Percentiles rank a stretch among this genome's conserved stretches.
phyloP scores from a whole-genome alignment of 1,284 basidiomycete genomes.

The Pulveroboletus sp. region DNA sequence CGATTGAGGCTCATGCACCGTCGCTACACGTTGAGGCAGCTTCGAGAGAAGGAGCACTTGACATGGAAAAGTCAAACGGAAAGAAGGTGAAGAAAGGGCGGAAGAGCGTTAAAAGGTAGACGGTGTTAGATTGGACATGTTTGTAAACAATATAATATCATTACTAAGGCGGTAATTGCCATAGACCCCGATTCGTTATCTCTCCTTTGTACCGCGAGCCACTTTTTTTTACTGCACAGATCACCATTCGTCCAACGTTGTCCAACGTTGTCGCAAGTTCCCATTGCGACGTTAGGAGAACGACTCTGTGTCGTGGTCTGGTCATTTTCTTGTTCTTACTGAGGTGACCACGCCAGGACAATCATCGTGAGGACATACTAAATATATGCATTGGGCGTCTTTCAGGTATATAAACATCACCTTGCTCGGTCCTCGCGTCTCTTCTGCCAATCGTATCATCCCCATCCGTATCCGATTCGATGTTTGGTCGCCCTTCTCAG shows the following conservation, averaged over 20 bases:
- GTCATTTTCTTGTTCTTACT: not conserved
- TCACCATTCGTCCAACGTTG: not conserved
- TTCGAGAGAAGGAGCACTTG: not conserved
- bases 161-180: slow-evolving; percentile 13
- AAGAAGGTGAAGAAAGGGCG: not conserved
- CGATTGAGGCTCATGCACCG: not conserved
- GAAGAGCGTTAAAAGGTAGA: too few relatives aligned
- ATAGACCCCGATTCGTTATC: not conserved
- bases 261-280: not conserved
- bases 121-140: not conserved
- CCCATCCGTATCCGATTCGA: slow-evolving; percentile 23
- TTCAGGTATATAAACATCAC: slow-evolving; percentile 7
- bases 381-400: slow-evolving; percentile 12
- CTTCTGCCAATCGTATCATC: slow-evolving; percentile 10
- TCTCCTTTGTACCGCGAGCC: not conserved
- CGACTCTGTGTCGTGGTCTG: not conserved
- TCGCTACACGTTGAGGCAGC: not conserved
- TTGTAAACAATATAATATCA: not conserved
- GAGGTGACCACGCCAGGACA: slow-evolving; percentile 17
- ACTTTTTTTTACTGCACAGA: not conserved
- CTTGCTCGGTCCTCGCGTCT: slow-evolving; percentile 10
- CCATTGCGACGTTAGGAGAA: too few relatives aligned
- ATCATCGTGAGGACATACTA: slow-evolving; percentile 11
- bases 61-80: not conserved
- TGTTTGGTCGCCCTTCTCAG: slow-evolving; percentile 26